A percentile compares a stretch with the other conserved stretches of the same genome.
Evolutionary conservation across 2,329 filamentous ascomycete species (phyloP).

Genomic region (Exutisphaerella laricina): DNA sequence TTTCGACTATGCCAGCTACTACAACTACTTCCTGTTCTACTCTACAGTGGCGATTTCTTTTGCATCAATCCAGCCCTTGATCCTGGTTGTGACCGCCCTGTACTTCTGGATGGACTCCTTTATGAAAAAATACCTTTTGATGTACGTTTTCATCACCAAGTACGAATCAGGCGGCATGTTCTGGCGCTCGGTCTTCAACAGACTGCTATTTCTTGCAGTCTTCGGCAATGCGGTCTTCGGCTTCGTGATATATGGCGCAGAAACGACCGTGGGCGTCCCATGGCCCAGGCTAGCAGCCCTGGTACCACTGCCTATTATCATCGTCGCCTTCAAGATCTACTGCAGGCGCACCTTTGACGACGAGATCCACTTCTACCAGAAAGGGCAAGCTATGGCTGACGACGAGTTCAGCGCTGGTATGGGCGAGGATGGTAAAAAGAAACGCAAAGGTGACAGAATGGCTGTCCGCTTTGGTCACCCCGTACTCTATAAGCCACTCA

Average conservation of each 20-base stretch:
- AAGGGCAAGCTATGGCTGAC: conserved; percentile 50
- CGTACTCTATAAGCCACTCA: conserved; percentile 79
- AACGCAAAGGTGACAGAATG: conserved; percentile 57
- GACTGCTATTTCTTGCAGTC: conserved; percentile 76
- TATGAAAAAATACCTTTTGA: conserved; percentile 89
- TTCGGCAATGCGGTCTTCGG: conserved; percentile 75
- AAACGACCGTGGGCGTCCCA: conserved; percentile 23
- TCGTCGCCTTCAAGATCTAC: conserved; percentile 81
- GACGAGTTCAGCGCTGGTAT: conserved; percentile 25
- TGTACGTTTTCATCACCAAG: conserved; percentile 93
- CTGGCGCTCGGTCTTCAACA: conserved; percentile 89
- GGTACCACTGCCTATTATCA: conserved; percentile 66
- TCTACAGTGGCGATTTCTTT: conserved; percentile 83
- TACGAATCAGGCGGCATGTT: conserved; percentile 90
- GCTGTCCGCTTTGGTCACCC: conserved; percentile 83
- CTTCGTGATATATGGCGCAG: conserved; percentile 59
- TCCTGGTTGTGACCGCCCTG: conserved; percentile 76
- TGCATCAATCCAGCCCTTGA: conserved; percentile 76
- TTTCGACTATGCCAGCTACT: conserved; percentile 95
- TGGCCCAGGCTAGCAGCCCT: conserved; percentile 62
- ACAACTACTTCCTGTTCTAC: conserved; percentile 97
- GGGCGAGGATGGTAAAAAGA: conserved; percentile 35
- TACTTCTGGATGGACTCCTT: conserved; percentile 86
- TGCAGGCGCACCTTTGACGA: conserved; percentile 71
- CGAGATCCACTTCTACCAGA: conserved; percentile 74